phyloP scores from a whole-genome alignment of 305 asterid species.

The Fraxinus albicans region DNA sequence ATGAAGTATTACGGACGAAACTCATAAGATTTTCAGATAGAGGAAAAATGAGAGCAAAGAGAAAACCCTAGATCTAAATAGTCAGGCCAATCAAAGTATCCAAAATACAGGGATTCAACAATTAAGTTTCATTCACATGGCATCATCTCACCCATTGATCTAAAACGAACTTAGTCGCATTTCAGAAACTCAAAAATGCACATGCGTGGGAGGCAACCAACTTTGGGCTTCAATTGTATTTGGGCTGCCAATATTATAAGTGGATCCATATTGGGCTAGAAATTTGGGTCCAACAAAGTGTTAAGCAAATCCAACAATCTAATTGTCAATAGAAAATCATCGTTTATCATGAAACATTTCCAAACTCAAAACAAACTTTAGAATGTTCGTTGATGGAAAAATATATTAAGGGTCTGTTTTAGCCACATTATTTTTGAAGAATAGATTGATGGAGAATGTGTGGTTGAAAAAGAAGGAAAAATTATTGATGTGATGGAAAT shows the following conservation, averaged over 20 bases:
- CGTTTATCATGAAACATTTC: not conserved
- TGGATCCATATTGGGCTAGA: not conserved
- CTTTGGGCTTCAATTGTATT: not conserved
- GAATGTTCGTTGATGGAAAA: not conserved
- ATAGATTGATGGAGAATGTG: too few species aligned
- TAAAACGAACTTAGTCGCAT: not conserved
- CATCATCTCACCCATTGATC: not conserved
- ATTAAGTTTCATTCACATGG: not conserved
- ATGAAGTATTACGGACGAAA: too few species aligned
- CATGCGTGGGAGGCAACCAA: not conserved
- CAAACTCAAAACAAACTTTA: not conserved
- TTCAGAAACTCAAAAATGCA: not conserved
- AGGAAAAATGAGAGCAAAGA: too few species aligned
- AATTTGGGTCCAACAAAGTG: not conserved
- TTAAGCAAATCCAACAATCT: not conserved
- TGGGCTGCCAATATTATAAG: not conserved
- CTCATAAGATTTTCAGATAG: too few species aligned
- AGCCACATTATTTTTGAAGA: too few species aligned
- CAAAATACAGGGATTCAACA: not conserved
- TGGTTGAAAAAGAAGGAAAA: too few species aligned
- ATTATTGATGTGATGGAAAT: too few species aligned
- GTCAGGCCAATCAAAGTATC: not conserved
- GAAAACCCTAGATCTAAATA: too few species aligned
- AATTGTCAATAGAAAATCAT: not conserved
- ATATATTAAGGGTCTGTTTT: not conserved